phyloP scores from a whole-genome alignment of 2,329 filamentous ascomycete genomes.

The Colletotrichum sp. region DNA sequence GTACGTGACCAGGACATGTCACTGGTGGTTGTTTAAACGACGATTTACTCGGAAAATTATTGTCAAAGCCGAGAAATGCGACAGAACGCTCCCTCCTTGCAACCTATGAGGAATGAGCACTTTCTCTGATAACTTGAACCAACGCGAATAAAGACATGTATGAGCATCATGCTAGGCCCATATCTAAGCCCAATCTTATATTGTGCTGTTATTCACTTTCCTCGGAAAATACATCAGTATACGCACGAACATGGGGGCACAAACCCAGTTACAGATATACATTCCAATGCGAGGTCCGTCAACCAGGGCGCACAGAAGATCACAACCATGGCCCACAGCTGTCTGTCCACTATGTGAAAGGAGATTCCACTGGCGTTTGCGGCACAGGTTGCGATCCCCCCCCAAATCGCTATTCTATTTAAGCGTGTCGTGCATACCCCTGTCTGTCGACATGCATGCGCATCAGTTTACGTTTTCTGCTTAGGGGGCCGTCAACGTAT shows the following conservation, averaged over 20 bases:
- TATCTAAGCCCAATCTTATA: neutral
- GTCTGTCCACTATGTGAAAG: neutral
- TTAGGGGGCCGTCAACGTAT: neutral
- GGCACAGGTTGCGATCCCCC: neutral
- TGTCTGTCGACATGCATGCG: neutral
- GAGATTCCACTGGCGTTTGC: neutral
- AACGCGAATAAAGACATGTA: neutral
- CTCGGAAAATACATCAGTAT: neutral
- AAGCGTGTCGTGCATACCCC: neutral
- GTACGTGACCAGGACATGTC: neutral
- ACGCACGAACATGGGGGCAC: neutral
- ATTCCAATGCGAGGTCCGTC: neutral
- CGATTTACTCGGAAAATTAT: rapidly evolving
- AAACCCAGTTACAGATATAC: too few species aligned
- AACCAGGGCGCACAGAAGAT: neutral
- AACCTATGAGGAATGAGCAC: neutral
- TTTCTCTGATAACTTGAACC: neutral
- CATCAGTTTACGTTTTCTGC: neutral
- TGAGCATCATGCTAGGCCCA: too few species aligned
- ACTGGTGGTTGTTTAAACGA: neutral
- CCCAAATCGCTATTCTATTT: rapidly evolving
- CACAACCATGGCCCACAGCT: neutral
- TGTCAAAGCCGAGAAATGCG: neutral
- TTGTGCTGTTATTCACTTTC: neutral
- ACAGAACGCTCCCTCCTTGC: too few species aligned